Conservation (phyloP, 192 early-diverging fungal genomes). For the Chytriomyces sp. region DNA sequence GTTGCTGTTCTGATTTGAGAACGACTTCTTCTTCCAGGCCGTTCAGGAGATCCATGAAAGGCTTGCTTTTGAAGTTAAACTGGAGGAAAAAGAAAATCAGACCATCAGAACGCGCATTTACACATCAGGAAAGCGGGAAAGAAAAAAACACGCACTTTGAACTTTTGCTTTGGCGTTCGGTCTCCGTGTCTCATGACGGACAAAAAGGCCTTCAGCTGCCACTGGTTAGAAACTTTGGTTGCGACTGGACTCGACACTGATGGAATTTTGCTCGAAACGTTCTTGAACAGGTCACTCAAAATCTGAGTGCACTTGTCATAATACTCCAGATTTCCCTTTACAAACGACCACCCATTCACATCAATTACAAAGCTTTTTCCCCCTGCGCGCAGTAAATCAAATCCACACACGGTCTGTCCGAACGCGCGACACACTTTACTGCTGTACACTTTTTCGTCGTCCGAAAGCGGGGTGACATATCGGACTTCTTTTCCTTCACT, state of each 20-base stretch:
- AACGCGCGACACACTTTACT: slow-evolving; percentile 76
- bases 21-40: slow-evolving; percentile 77
- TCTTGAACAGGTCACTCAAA: slow-evolving; percentile 77
- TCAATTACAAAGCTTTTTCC: slow-evolving; percentile 92
- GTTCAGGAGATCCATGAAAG: slow-evolving; percentile 74
- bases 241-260: slow-evolving; percentile 18
- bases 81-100: slow-evolving; percentile 50
- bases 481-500: slow-evolving; percentile 97
- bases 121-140: neutral
- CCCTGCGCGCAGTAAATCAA: slow-evolving; percentile 85
- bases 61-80: slow-evolving; percentile 73
- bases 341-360: slow-evolving; percentile 99
- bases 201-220: slow-evolving; percentile 92
- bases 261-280: slow-evolving; percentile 54
- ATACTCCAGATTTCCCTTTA: slow-evolving; percentile 93
- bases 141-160: slow-evolving; percentile 68
- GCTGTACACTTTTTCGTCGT: slow-evolving; percentile 80
- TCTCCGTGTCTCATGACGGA: slow-evolving; percentile 94
- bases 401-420: slow-evolving; percentile 94
- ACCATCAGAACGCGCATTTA: slow-evolving; percentile 16
- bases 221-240: slow-evolving; percentile 75
- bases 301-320: slow-evolving; percentile 83
- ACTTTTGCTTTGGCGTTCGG: slow-evolving; percentile 96
- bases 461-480: slow-evolving; percentile 82
- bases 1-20: slow-evolving; percentile 72